A percentile compares a stretch with the other conserved stretches of the same genome.
Evolutionary conservation across 257 asterid genomes (phyloP).

Genomic region (Dorcoceras hygrometricum): DNA sequence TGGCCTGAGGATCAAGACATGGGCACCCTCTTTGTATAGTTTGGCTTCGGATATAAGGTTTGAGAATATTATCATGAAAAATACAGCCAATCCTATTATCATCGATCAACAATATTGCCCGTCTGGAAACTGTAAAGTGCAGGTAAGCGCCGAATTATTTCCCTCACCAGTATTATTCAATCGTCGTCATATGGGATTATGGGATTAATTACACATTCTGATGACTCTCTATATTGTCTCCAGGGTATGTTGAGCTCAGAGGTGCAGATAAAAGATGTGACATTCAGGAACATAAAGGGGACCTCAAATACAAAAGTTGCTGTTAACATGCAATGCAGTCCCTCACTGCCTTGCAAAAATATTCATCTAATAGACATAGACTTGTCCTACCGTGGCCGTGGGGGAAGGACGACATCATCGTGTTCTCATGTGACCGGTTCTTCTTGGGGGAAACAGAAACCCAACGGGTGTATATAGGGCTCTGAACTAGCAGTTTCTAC

Average conservation of each 20-base stretch:
- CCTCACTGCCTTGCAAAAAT: slow-evolving; percentile 43
- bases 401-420: slow-evolving; percentile 31
- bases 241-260: slow-evolving; percentile 33
- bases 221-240: background rate
- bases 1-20: slow-evolving; percentile 75
- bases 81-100: slow-evolving; percentile 53
- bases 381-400: slow-evolving; percentile 36
- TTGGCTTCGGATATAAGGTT: slow-evolving; percentile 46
- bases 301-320: slow-evolving; percentile 48
- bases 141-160: slow-evolving; percentile 4
- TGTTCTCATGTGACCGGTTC: slow-evolving; percentile 52
- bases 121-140: background rate
- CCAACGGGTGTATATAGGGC: slow-evolving; percentile 45
- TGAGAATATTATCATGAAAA: slow-evolving; percentile 39
- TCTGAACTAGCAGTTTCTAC: background rate
- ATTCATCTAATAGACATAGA: slow-evolving; percentile 49
- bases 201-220: background rate
- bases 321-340: slow-evolving; percentile 50
- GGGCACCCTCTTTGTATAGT: slow-evolving; percentile 57
- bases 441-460: slow-evolving; percentile 41
- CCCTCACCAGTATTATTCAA: background rate
- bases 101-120: slow-evolving; percentile 78
- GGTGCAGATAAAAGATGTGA: slow-evolving; percentile 60
- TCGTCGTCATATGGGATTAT: too few species aligned
- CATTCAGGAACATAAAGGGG: slow-evolving; percentile 59